Conservation (phyloP, 306 rosid genomes). For the cucumber (Cucumis sativus) region DNA sequence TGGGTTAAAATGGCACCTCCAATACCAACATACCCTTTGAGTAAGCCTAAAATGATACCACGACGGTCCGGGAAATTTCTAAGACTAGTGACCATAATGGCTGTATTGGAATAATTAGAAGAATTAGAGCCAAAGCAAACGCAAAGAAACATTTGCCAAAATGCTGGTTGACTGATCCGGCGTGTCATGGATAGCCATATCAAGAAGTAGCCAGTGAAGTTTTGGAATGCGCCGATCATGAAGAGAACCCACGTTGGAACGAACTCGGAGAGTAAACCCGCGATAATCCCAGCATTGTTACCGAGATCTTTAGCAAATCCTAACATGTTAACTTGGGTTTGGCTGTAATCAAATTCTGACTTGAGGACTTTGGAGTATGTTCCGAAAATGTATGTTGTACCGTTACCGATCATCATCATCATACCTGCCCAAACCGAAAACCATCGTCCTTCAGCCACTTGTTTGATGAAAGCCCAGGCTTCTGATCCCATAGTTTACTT, state of each 20-base stretch:
- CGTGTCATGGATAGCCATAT: neutral
- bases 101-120: neutral
- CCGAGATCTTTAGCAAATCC: slow-evolving; percentile 1
- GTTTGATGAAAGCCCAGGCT: neutral
- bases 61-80: neutral
- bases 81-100: too few relatives aligned
- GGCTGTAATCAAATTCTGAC: neutral
- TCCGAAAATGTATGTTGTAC: neutral
- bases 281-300: neutral
- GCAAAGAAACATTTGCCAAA: too few relatives aligned
- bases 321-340: neutral
- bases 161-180: too few relatives aligned
- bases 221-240: neutral
- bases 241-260: neutral
- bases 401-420: neutral
- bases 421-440: neutral
- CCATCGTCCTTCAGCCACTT: neutral
- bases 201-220: neutral
- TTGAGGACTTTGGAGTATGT: neutral
- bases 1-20: neutral
- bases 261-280: neutral
- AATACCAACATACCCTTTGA: neutral
- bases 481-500: neutral
- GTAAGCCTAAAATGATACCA: neutral
- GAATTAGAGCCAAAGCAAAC: neutral